These are phyloP conservation scores for Gliomastix tumulicola DNA, from an alignment of 2,329 filamentous ascomycete species.

Conservation along the genomic window DNA sequence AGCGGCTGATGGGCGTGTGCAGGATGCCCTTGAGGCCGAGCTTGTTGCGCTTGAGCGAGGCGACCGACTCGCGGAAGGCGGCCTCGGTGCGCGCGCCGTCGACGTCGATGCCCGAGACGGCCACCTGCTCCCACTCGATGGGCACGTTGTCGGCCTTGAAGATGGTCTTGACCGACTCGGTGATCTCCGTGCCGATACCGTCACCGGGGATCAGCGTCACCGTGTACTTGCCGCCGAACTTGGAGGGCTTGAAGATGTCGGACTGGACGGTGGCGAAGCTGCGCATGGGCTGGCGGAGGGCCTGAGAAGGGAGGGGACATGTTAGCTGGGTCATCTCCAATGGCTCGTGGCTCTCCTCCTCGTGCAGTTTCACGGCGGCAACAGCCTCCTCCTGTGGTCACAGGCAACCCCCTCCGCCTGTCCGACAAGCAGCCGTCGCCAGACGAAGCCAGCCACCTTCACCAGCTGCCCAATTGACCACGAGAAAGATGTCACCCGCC, in stretches of 20 bases:
- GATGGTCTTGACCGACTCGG: constrained; percentile 96
- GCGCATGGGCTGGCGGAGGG: constrained; percentile 45
- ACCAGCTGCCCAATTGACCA: too few relatives aligned
- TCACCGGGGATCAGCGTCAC: constrained; percentile 98
- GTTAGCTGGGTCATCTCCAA: constrained; percentile 13
- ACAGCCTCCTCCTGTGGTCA: too few relatives aligned
- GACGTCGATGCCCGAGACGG: constrained; percentile 88
- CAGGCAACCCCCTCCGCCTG: too few relatives aligned
- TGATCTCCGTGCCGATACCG: constrained; percentile 95
- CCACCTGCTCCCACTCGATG: constrained; percentile 97
- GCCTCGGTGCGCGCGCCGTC: constrained; percentile 82
- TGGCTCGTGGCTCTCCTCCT: too few relatives aligned
- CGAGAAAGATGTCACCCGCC: too few relatives aligned
- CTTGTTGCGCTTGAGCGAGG: constrained; percentile 97
- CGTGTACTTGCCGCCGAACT: constrained; percentile 99
- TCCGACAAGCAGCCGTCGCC: too few relatives aligned
- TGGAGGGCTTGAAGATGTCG: constrained; percentile 98
- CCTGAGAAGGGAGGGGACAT: constrained; percentile 23
- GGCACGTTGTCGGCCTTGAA: constrained; percentile 99
- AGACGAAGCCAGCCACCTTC: too few relatives aligned
- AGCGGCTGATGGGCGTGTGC: constrained; percentile 93
- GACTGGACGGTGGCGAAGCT: constrained; percentile 77
- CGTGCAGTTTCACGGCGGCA: too few relatives aligned
- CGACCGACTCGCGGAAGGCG: constrained; percentile 90
- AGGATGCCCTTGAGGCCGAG: constrained; percentile 98